Evolutionary conservation across 2,329 filamentous ascomycete species (phyloP), one percentile per base, ranked within the genome.

Genomic region (Cercospora sojina): DNA sequence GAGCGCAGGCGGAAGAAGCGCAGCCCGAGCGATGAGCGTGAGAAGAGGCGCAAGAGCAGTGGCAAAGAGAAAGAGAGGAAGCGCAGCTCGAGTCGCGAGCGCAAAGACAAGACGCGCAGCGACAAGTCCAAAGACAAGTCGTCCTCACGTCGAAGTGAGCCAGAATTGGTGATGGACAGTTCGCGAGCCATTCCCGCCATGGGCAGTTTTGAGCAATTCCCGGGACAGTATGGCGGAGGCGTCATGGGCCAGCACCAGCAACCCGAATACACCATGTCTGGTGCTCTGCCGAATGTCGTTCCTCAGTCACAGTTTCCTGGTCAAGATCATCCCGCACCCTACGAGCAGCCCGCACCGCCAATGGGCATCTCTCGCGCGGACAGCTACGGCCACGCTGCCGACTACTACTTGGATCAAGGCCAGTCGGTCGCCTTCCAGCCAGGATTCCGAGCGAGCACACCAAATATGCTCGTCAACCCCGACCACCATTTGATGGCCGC

Each of bases 401-500:
- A 88, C 35, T 89, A 87, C 74, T 89, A 89, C 74, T 82, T 84
- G 51, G 87, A 89, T 73, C 83, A 86, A 71, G 87, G 87, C 10
- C 79, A 88, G 73, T 88, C 85, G 18, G 86, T 89, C 2, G 74
- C 79, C 9, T 74, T 80, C 12, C 87, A 89, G 74, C 87, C 87
- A 6, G 87, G 87, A n/a, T 80, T 87, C 10, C 81, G 87, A 51
- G 82, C 85, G 6, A 76, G 82, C 16, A 79, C 79, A 25, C 80
- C 82, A 0, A 80, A 87, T 41, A 83, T 87, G 64, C 81, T 85
- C 16, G 83, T 82, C 32, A 81, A 82, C 49, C 83, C 87, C 67
- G 83, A 85, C 41, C 25, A 88, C 76, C 87, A 88, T 76, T 79
- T 89, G 60, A 81, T 84, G 73, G 71, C 85, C 25, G 83, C 87